Evolutionary conservation across 2,329 filamentous ascomycete species (phyloP).

Genomic region (Capronia americana): DNA sequence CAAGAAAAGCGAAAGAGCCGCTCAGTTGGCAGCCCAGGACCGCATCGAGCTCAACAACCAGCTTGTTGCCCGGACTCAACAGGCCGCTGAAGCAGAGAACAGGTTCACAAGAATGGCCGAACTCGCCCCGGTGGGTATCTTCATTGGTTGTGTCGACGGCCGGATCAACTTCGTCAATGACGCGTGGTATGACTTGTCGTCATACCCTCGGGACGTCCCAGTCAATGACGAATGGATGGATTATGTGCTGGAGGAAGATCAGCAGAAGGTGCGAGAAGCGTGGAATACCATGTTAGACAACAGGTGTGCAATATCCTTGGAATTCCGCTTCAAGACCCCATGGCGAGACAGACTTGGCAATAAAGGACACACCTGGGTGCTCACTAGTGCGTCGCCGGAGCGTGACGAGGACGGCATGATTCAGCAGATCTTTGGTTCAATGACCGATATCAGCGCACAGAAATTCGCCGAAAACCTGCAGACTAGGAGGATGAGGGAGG

Average conservation of each 20-base stretch:
- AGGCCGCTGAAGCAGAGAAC: constrained; percentile 69
- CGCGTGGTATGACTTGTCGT: constrained; percentile 65
- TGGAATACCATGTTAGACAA: constrained; percentile 35
- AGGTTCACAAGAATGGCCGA: constrained; percentile 85
- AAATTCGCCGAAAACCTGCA: constrained; percentile 85
- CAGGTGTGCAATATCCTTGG: constrained; percentile 48
- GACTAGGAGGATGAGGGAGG: constrained; percentile 77
- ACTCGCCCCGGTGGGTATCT: constrained; percentile 82
- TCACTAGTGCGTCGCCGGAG: constrained; percentile 61
- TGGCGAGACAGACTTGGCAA: constrained; percentile 60
- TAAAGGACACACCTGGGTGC: constrained; percentile 61
- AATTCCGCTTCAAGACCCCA: constrained; percentile 61
- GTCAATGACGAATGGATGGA: constrained; percentile 55
- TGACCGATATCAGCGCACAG: constrained; percentile 84
- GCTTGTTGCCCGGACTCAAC: constrained; percentile 66
- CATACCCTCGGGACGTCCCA: constrained; percentile 36
- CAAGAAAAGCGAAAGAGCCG: constrained; percentile 73
- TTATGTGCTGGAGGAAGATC: constrained; percentile 58
- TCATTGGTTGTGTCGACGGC: constrained; percentile 76
- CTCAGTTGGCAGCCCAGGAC: constrained; percentile 75
- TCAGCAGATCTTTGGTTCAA: constrained; percentile 61
- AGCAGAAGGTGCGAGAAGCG: constrained; percentile 49
- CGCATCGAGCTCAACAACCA: constrained; percentile 79
- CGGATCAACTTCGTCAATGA: constrained; percentile 81
- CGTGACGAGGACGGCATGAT: constrained; percentile 56